phyloP scores from a whole-genome alignment of 2,329 filamentous ascomycete species.

The Ophiocordyceps camponoti-leonardi region DNA sequence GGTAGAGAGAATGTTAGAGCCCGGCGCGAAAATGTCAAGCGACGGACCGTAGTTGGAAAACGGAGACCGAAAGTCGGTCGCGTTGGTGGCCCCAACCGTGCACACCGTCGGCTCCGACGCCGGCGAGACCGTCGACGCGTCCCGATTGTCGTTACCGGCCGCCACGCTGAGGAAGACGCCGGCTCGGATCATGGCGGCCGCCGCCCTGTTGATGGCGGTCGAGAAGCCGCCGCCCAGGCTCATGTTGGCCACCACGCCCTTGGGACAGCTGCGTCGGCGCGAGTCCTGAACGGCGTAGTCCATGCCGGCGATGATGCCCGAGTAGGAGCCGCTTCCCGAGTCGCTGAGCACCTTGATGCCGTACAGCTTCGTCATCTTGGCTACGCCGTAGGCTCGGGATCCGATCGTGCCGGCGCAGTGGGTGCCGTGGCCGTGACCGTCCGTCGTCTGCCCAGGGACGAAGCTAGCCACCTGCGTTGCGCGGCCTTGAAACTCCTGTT shows the following conservation, averaged over 20 bases:
- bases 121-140: slow-evolving; percentile 5
- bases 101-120: slow-evolving; percentile 7
- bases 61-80: slow-evolving; percentile 15
- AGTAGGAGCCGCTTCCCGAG: slow-evolving; percentile 15
- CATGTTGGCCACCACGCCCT: slow-evolving; percentile 30
- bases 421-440: slow-evolving; percentile 12
- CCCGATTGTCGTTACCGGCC: slow-evolving; percentile 23
- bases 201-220: slow-evolving; percentile 26
- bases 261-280: slow-evolving; percentile 13
- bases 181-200: slow-evolving; percentile 19
- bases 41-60: slow-evolving; percentile 25
- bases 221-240: slow-evolving; percentile 27
- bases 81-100: slow-evolving; percentile 6
- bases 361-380: slow-evolving; percentile 20
- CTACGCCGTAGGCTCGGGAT: slow-evolving; percentile 18
- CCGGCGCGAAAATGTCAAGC: slow-evolving; percentile 30
- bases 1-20: slow-evolving; percentile 22
- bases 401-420: slow-evolving; percentile 18
- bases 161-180: slow-evolving; percentile 33
- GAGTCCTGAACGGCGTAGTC: slow-evolving; percentile 17
- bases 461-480: slow-evolving; percentile 19
- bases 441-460: slow-evolving; percentile 11
- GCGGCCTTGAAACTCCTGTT: slow-evolving; percentile 20
- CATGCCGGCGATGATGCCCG: slow-evolving; percentile 21
- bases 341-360: slow-evolving; percentile 21